A percentile compares a stretch with the other conserved stretches of the same genome.
Conservation (phyloP, 1,284 basidiomycete genomes). For the Trichosporon asahii region DNA sequence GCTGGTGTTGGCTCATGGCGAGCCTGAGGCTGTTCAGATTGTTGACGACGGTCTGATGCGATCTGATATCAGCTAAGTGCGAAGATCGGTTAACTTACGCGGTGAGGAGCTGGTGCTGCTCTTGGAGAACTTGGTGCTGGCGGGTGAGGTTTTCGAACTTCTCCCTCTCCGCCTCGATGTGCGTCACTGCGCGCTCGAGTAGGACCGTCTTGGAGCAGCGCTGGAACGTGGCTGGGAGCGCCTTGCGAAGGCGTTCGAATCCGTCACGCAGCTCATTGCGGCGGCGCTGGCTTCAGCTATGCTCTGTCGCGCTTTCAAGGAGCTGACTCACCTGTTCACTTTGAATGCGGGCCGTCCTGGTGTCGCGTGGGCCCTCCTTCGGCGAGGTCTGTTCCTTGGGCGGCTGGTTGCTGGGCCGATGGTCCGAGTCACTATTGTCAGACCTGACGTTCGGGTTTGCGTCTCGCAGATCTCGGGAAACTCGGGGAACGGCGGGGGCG, state of each 20-base stretch:
- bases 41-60: background rate
- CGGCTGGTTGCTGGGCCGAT: background rate
- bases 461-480: background rate
- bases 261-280: conserved; percentile 82
- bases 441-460: background rate
- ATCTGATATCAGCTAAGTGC: background rate
- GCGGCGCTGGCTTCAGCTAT: conserved; percentile 69
- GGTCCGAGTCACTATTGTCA: conserved; percentile 6
- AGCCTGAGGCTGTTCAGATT: background rate
- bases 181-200: conserved; percentile 70
- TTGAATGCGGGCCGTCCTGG: conserved; percentile 30
- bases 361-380: background rate
- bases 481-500: background rate
- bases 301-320: background rate
- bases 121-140: conserved; percentile 1
- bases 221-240: conserved; percentile 77
- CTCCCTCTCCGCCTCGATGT: background rate
- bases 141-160: conserved; percentile 21
- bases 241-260: conserved; percentile 77
- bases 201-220: conserved; percentile 82
- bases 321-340: conserved; percentile 41
- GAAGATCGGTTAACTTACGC: background rate
- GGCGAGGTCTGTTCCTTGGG: background rate
- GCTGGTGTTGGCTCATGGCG: conserved; percentile 4
- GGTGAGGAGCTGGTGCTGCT: background rate